Conservation (phyloP, 2,329 filamentous ascomycete genomes). For the Penicillium sclerotiorum region DNA sequence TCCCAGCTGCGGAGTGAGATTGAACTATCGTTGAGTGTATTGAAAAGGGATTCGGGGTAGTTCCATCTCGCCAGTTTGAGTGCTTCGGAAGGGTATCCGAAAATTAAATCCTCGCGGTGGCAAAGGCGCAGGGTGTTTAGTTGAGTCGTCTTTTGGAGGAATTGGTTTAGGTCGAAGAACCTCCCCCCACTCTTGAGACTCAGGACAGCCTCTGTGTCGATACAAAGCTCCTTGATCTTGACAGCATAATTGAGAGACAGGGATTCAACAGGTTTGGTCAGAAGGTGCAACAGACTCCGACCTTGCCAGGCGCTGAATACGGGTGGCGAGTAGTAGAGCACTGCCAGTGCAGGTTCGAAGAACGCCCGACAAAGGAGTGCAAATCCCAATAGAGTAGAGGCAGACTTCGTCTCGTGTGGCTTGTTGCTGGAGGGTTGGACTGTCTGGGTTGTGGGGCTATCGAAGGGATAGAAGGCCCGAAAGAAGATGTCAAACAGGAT, state of each 20-base stretch:
- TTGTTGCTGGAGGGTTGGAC: not conserved
- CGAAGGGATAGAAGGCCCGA: constrained; percentile 64
- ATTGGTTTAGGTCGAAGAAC: constrained; percentile 57
- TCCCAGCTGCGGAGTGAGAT: constrained; percentile 54
- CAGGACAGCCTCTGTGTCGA: constrained; percentile 66
- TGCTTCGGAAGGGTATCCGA: constrained; percentile 35
- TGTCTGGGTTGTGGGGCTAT: constrained; percentile 34
- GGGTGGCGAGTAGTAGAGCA: constrained; percentile 70
- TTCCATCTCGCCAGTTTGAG: constrained; percentile 59
- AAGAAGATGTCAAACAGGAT: constrained; percentile 71
- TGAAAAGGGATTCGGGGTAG: constrained; percentile 68
- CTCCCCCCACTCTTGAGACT: constrained; percentile 57
- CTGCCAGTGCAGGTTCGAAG: constrained; percentile 71
- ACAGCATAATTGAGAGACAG: constrained; percentile 65
- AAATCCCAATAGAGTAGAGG: constrained; percentile 64
- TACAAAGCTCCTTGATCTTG: constrained; percentile 70
- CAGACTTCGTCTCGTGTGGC: constrained; percentile 12
- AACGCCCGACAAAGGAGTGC: constrained; percentile 67
- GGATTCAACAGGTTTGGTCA: constrained; percentile 56
- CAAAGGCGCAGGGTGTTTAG: constrained; percentile 72
- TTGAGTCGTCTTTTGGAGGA: constrained; percentile 67
- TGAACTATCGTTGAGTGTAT: constrained; percentile 58
- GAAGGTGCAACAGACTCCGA: constrained; percentile 53
- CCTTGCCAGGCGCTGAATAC: constrained; percentile 58
- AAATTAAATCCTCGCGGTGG: constrained; percentile 63